A percentile compares a stretch with the other conserved stretches of the same genome.
Conservation (phyloP, 768 basidiomycete genomes). For the Coprinopsis sp. region DNA sequence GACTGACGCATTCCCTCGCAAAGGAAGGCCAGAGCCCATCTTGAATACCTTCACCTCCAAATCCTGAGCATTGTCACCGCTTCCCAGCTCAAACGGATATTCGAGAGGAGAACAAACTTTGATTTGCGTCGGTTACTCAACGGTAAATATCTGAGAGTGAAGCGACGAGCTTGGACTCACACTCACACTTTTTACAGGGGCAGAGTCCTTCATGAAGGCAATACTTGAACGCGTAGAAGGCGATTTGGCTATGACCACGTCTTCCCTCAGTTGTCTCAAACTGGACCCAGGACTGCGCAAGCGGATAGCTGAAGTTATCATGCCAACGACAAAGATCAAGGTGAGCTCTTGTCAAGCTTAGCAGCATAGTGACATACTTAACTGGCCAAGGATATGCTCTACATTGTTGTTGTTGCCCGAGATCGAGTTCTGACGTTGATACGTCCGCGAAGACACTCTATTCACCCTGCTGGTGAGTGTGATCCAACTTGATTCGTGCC, state of each 20-base stretch:
- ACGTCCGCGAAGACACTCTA: slow-evolving; percentile 87
- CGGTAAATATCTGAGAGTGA: slow-evolving; percentile 38
- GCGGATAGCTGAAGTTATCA: slow-evolving; percentile 73
- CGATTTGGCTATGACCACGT: slow-evolving; percentile 78
- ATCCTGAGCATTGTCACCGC: slow-evolving; percentile 88
- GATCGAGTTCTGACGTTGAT: slow-evolving; percentile 82
- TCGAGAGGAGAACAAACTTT: slow-evolving; percentile 87
- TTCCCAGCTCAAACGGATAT: slow-evolving; percentile 78
- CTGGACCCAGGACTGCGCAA: slow-evolving; percentile 66
- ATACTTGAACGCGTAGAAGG: slow-evolving; percentile 66
- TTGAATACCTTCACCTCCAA: slow-evolving; percentile 94
- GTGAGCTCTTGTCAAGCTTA: slow-evolving; percentile 32
- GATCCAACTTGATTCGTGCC: slow-evolving; percentile 1
- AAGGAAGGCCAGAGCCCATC: slow-evolving; percentile 87
- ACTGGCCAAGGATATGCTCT: slow-evolving; percentile 79
- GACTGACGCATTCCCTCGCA: slow-evolving; percentile 33
- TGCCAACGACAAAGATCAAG: slow-evolving; percentile 78
- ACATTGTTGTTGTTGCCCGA: slow-evolving; percentile 79
- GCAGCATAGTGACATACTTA: neutral
- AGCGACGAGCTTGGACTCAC: neutral
- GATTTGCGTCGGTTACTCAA: slow-evolving; percentile 75
- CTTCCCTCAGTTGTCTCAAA: slow-evolving; percentile 76
- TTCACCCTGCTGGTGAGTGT: slow-evolving; percentile 79
- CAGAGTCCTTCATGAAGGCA: slow-evolving; percentile 75
- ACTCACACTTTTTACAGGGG: slow-evolving; percentile 43